phyloP scores from a whole-genome alignment of 331 rosid genomes.

The Dryas integrifolia region DNA sequence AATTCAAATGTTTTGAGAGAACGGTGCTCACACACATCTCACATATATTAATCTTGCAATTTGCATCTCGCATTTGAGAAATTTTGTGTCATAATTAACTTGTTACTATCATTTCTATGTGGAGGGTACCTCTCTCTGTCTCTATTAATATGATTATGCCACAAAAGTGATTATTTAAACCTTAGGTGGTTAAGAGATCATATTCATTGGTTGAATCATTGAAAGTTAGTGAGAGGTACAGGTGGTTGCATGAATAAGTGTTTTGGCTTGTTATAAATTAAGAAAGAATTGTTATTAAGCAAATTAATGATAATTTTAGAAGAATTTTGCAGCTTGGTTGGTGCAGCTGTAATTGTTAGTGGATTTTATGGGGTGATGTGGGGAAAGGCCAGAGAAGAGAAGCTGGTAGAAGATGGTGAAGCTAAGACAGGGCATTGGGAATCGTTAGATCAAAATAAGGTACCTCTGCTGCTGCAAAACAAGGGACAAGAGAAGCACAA shows the following conservation, averaged over 20 bases:
- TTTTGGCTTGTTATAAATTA: not conserved
- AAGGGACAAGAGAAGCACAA: not conserved
- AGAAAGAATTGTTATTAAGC: not conserved
- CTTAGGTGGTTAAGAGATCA: too few relatives aligned
- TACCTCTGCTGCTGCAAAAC: conserved; percentile 36
- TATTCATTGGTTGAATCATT: too few relatives aligned
- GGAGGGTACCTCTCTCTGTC: too few relatives aligned
- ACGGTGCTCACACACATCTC: too few relatives aligned
- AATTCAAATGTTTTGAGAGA: too few relatives aligned
- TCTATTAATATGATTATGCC: too few relatives aligned
- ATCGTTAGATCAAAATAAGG: conserved; percentile 12
- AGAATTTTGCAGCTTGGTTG: conserved; percentile 38
- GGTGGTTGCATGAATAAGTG: not conserved
- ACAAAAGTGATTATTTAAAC: too few relatives aligned
- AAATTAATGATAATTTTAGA: not conserved
- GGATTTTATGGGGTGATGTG: conserved; percentile 46
- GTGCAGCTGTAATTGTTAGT: conserved; percentile 34
- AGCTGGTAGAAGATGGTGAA: not conserved
- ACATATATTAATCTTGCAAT: too few relatives aligned
- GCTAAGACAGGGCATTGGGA: not conserved
- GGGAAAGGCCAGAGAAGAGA: conserved; percentile 49
- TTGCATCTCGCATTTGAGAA: too few relatives aligned
- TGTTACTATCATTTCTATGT: too few relatives aligned
- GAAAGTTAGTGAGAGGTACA: not conserved
- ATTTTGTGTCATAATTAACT: too few relatives aligned